Percentiles rank a stretch among this genome's conserved stretches.
phyloP scores from a whole-genome alignment of 352 stramenopile species.

The Pythium aphanidermatum region DNA sequence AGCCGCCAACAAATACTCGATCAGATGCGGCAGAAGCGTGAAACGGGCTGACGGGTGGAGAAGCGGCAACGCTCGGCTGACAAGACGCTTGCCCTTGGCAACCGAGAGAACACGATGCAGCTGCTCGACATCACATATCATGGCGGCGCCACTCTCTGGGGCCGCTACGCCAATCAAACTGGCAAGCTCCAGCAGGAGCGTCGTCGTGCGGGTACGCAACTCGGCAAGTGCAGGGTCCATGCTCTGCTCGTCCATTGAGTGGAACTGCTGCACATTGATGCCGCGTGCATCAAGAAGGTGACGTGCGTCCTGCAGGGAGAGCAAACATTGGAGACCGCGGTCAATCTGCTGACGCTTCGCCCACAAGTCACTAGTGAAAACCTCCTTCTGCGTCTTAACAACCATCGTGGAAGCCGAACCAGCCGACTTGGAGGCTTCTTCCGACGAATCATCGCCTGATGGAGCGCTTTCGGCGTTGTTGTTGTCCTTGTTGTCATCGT shows the following conservation, averaged over 20 bases:
- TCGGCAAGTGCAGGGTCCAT: constrained; percentile 70
- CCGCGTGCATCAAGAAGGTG: constrained; percentile 75
- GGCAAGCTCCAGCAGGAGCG: constrained; percentile 63
- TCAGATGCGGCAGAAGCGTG: constrained; percentile 58
- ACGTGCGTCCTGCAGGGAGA: constrained; percentile 77
- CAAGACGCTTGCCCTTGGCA: constrained; percentile 65
- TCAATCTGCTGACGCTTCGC: constrained; percentile 64
- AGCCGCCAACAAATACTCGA: constrained; percentile 54
- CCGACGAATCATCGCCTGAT: constrained; percentile 10
- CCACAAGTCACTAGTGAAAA: constrained; percentile 77
- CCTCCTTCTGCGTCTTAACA: constrained; percentile 55
- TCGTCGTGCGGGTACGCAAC: constrained; percentile 60
- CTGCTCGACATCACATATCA: constrained; percentile 48
- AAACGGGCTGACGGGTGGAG: constrained; percentile 78
- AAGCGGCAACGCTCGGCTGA: constrained; percentile 70
- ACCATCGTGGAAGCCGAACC: constrained; percentile 33
- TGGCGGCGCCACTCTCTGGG: constrained; percentile 10
- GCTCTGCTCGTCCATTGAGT: constrained; percentile 60
- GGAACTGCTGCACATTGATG: constrained; percentile 84
- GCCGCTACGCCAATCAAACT: constrained; percentile 49
- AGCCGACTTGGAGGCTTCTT: constrained; percentile 10
- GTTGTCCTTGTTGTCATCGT: constrained; percentile 7
- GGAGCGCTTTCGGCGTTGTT: constrained; percentile 8
- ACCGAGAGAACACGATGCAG: constrained; percentile 50
- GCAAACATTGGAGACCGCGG: constrained; percentile 62